Percentiles rank a stretch among this genome's conserved stretches.
Conservation (phyloP, 176 grass and related monocot species). For the Canna indica region DNA sequence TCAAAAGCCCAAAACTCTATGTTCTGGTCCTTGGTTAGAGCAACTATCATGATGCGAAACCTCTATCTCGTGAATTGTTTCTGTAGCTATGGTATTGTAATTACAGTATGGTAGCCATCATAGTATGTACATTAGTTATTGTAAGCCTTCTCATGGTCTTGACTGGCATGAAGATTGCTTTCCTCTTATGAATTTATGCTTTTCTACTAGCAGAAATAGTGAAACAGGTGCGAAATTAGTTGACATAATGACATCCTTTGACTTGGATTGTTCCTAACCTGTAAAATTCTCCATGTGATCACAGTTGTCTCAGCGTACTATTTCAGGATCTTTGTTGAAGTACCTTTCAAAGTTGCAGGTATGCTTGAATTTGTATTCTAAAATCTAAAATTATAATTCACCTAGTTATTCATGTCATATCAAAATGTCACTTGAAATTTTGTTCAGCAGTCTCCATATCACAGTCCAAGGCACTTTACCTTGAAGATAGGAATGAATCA, state of each 20-base stretch:
- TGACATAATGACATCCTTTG: neutral
- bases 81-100: no score
- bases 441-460: neutral
- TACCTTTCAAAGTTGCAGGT: constrained; percentile 99
- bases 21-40: no score
- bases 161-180: no score
- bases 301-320: constrained; percentile 92
- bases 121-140: no score
- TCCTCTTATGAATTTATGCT: no score
- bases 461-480: neutral
- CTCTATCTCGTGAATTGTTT: no score
- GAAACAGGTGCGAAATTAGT: neutral
- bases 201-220: neutral
- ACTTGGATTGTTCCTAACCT: constrained; percentile 7
- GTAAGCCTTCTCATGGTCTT: no score
- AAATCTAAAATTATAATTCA: constrained; percentile 2
- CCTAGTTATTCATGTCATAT: neutral
- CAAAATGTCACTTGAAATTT: neutral
- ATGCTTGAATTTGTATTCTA: constrained; percentile 21
- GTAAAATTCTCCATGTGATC: constrained; percentile 24
- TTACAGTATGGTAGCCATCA: no score
- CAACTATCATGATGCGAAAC: no score
- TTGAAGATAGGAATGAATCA: constrained; percentile 17
- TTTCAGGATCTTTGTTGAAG: constrained; percentile 96
- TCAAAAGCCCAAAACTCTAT: no score